A percentile compares a stretch with the other conserved stretches of the same genome.
These are phyloP conservation scores for Boehmeria nivea DNA, from an alignment of 306 rosid genomes.

Conservation along the genomic window DNA sequence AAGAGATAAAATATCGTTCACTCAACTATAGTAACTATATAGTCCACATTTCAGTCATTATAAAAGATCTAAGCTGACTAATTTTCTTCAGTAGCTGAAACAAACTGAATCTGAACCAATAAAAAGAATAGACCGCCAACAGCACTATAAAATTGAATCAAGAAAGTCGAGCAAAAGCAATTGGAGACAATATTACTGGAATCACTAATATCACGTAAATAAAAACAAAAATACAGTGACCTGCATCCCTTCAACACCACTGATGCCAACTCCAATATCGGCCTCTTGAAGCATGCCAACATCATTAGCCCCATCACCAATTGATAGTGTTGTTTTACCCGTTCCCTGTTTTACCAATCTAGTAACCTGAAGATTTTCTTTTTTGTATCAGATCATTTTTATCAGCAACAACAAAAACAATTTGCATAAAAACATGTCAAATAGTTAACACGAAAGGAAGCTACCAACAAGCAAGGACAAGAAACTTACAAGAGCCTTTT, in stretches of 20 bases:
- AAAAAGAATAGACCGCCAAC: no score
- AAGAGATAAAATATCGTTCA: not conserved
- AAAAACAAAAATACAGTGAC: slow-evolving; percentile 21
- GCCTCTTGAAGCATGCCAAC: slow-evolving; percentile 97
- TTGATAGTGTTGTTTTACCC: slow-evolving; percentile 57
- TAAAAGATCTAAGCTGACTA: no score
- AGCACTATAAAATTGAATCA: no score
- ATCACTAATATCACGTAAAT: no score
- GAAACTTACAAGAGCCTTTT: slow-evolving; percentile 77
- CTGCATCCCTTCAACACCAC: slow-evolving; percentile 97
- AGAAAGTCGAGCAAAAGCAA: no score
- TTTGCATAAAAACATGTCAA: not conserved
- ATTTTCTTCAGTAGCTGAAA: no score
- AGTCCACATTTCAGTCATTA: no score
- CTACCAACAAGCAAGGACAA: slow-evolving; percentile 6
- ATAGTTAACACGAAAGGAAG: slow-evolving; percentile 1
- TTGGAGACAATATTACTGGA: no score
- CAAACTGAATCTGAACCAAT: no score
- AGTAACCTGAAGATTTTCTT: slow-evolving; percentile 53
- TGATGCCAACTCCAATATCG: slow-evolving; percentile 91
- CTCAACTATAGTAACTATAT: not conserved
- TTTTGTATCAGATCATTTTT: slow-evolving; percentile 21
- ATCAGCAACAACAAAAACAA: not conserved
- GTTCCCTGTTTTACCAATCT: slow-evolving; percentile 66
- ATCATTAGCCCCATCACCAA: slow-evolving; percentile 97